Evolutionary conservation across 768 basidiomycete species (phyloP).

Genomic region (Cystoderma amianthinum): DNA sequence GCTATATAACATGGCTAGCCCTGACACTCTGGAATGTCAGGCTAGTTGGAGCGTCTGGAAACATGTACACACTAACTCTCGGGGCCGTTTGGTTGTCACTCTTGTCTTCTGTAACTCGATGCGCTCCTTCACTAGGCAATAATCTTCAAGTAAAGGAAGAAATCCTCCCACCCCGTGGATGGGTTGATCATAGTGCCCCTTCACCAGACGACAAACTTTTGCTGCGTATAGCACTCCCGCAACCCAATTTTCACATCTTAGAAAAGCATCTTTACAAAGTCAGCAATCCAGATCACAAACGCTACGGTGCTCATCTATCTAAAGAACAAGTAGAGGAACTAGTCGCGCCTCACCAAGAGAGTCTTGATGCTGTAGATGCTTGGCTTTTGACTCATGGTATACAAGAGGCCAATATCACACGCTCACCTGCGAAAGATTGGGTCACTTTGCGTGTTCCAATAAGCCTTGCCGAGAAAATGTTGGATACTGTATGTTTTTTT

Average conservation of each 20-base stretch:
- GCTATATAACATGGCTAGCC: too few relatives aligned
- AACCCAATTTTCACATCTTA: conserved; percentile 32
- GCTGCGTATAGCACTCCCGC: conserved; percentile 44
- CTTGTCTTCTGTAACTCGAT: conserved; percentile 3
- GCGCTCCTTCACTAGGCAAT: conserved; percentile 12
- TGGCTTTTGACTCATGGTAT: conserved; percentile 53
- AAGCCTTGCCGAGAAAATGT: conserved; percentile 48
- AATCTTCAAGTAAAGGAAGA: conserved; percentile 15
- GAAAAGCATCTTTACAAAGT: conserved; percentile 39
- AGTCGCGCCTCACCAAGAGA: conserved; percentile 44
- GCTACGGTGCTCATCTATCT: conserved; percentile 40
- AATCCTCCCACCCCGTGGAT: conserved; percentile 28
- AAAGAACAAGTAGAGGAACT: conserved; percentile 54
- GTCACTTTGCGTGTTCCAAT: conserved; percentile 46
- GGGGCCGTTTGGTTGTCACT: too few relatives aligned
- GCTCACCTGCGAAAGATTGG: conserved; percentile 56
- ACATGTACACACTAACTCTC: too few relatives aligned
- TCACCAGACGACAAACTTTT: conserved; percentile 30
- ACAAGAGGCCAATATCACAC: conserved; percentile 26
- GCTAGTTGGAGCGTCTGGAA: too few relatives aligned
- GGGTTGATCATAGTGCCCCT: conserved; percentile 31
- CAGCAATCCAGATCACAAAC: conserved; percentile 35
- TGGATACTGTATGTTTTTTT: conserved; percentile 30
- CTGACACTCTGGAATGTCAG: too few relatives aligned
- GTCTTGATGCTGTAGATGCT: conserved; percentile 36